Evolutionary conservation across 192 early-diverging fungal genomes (phyloP).

Genomic region (Podila horticola): DNA sequence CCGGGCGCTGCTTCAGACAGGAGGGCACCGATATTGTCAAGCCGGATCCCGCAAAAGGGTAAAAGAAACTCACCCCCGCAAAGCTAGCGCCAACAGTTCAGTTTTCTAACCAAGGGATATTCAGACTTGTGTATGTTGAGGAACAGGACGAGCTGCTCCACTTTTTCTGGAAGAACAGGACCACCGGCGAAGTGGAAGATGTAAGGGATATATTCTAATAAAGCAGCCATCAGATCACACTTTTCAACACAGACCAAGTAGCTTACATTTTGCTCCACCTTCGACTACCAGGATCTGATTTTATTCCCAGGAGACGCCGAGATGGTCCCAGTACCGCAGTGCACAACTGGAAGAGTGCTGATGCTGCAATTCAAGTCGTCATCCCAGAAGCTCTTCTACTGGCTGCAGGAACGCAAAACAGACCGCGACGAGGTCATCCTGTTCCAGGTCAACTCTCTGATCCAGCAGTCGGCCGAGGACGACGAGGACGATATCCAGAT

Average conservation of each 20-base stretch:
- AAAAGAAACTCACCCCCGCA: not conserved
- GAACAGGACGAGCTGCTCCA: constrained; percentile 77
- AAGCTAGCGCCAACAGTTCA: too few species aligned
- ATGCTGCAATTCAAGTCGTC: constrained; percentile 87
- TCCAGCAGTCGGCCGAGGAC: constrained; percentile 46
- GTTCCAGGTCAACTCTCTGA: constrained; percentile 64
- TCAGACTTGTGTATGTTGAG: constrained; percentile 66
- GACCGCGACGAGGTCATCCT: constrained; percentile 67
- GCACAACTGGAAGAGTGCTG: constrained; percentile 78
- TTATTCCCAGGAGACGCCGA: constrained; percentile 86
- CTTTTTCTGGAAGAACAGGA: constrained; percentile 84
- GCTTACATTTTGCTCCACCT: not conserved
- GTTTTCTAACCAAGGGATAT: not conserved
- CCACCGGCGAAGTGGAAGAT: constrained; percentile 46
- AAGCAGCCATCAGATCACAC: not conserved
- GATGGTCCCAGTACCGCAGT: constrained; percentile 61
- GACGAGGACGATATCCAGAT: constrained; percentile 49
- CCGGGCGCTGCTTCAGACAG: constrained; percentile 73
- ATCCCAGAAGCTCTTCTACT: constrained; percentile 82
- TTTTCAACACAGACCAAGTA: not conserved
- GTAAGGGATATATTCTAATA: constrained; percentile 2
- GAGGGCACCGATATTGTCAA: constrained; percentile 71
- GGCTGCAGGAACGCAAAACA: constrained; percentile 81
- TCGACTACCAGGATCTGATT: constrained; percentile 63
- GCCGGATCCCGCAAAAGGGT: constrained; percentile 82